A percentile compares a stretch with the other conserved stretches of the same genome.
phyloP scores from a whole-genome alignment of 495 filamentous ascomycete genomes.

The Daldinia childiae region DNA sequence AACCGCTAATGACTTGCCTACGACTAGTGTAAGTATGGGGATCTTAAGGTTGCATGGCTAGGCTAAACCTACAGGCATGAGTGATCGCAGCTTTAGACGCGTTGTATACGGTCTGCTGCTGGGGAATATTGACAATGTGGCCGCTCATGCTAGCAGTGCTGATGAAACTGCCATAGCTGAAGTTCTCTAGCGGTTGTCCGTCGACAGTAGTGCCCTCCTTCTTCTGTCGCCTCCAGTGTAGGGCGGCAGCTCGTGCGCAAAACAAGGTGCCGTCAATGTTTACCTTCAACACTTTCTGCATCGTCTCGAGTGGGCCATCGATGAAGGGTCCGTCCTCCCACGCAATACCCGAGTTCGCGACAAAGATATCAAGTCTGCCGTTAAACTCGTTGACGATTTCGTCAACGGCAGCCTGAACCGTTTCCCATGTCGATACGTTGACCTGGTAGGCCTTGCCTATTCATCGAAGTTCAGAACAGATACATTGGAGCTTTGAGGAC shows the following conservation, averaged over 20 bases:
- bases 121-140: slow-evolving; percentile 88
- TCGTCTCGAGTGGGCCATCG: slow-evolving; percentile 70
- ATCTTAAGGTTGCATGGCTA: background rate
- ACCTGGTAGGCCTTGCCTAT: slow-evolving; percentile 81
- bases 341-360: slow-evolving; percentile 81
- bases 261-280: slow-evolving; percentile 87
- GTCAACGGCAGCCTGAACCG: slow-evolving; percentile 67
- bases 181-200: slow-evolving; percentile 73
- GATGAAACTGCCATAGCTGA: slow-evolving; percentile 76
- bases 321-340: slow-evolving; percentile 76
- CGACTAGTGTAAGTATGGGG: background rate
- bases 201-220: slow-evolving; percentile 70
- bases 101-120: slow-evolving; percentile 87
- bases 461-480: slow-evolving; percentile 26
- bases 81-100: slow-evolving; percentile 86
- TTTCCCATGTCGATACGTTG: slow-evolving; percentile 67
- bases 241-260: slow-evolving; percentile 79
- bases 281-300: slow-evolving; percentile 73
- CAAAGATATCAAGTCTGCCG: slow-evolving; percentile 78
- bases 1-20: slow-evolving; percentile 77
- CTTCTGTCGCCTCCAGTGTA: slow-evolving; percentile 69
- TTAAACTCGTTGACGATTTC: slow-evolving; percentile 73
- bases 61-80: slow-evolving; percentile 72
- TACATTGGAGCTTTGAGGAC: background rate
- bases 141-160: slow-evolving; percentile 84